A percentile compares a stretch with the other conserved stretches of the same genome.
These are phyloP conservation scores for Scytalidium lignicola DNA, from an alignment of 2,329 filamentous ascomycete genomes.

Conservation along the genomic window DNA sequence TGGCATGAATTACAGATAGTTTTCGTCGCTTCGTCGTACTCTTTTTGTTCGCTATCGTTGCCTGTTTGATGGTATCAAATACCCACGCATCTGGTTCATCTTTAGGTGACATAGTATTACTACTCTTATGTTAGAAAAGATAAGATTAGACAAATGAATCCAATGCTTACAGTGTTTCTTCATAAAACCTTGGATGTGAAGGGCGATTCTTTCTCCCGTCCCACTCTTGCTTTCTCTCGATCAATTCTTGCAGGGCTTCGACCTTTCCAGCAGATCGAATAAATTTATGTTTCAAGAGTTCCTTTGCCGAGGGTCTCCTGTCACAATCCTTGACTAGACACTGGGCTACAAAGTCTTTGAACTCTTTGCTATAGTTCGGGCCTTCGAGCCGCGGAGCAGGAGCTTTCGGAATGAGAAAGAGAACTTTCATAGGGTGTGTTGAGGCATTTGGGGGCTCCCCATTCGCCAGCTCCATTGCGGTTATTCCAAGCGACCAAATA, in stretches of 20 bases:
- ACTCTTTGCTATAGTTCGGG: slow-evolving; percentile 73
- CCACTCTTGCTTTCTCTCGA: slow-evolving; percentile 76
- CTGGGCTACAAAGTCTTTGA: slow-evolving; percentile 88
- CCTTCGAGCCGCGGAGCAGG: slow-evolving; percentile 80
- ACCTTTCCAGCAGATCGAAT: slow-evolving; percentile 82
- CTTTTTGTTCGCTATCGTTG: slow-evolving; percentile 52
- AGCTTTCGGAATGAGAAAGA: slow-evolving; percentile 88
- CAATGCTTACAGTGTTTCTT: slow-evolving; percentile 69
- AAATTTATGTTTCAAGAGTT: slow-evolving; percentile 83
- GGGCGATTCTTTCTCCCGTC: slow-evolving; percentile 68
- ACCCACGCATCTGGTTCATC: slow-evolving; percentile 84
- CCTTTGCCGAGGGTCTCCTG: slow-evolving; percentile 75
- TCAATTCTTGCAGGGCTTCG: slow-evolving; percentile 81
- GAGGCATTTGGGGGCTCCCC: slow-evolving; percentile 84
- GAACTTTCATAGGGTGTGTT: slow-evolving; percentile 88
- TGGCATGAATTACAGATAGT: slow-evolving; percentile 50
- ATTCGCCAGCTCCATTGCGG: slow-evolving; percentile 81
- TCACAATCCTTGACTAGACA: slow-evolving; percentile 93
- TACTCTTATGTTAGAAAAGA: slow-evolving; percentile 24
- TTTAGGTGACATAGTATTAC: slow-evolving; percentile 59
- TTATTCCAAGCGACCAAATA: slow-evolving; percentile 90
- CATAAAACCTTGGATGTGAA: slow-evolving; percentile 78
- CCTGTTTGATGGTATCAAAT: slow-evolving; percentile 83
- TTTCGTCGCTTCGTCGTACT: slow-evolving; percentile 50
- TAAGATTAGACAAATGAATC: not conserved